These are phyloP conservation scores for Myotisia sp. DNA, from an alignment of 2,329 filamentous ascomycete genomes.

Conservation along the genomic window DNA sequence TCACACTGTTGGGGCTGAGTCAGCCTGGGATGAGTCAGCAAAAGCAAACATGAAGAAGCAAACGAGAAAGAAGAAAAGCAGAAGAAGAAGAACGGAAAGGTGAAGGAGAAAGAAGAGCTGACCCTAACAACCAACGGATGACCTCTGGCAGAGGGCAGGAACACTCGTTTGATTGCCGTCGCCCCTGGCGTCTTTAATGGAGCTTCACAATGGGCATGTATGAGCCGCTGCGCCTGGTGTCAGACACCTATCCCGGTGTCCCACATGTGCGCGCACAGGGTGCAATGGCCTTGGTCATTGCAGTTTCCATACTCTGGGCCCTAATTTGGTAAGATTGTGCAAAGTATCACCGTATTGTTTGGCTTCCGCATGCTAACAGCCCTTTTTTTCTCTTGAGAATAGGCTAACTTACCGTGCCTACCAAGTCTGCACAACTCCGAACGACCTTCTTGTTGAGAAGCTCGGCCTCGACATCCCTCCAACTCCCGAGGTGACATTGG, in stretches of 20 bases:
- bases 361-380: conserved; percentile 4
- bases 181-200: conserved; percentile 1
- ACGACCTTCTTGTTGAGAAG: conserved; percentile 77
- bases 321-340: conserved; percentile 32
- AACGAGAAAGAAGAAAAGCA: neutral
- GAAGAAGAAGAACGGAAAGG: neutral
- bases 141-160: too few species aligned
- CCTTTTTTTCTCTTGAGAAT: conserved; percentile 4
- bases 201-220: conserved; percentile 25
- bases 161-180: too few species aligned
- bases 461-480: conserved; percentile 89
- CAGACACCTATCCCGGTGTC: conserved; percentile 33
- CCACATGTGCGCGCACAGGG: conserved; percentile 35
- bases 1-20: too few species aligned
- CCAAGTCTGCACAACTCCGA: conserved; percentile 78
- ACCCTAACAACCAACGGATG: too few species aligned
- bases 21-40: neutral
- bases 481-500: conserved; percentile 75
- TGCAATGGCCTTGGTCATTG: conserved; percentile 36
- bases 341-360: neutral
- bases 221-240: conserved; percentile 32
- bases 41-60: neutral
- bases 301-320: conserved; percentile 35
- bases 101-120: too few species aligned
- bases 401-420: conserved; percentile 78